Evolutionary conservation across 805 yeast species (phyloP).

Genomic region (Wickerhamomyces queroliae): DNA sequence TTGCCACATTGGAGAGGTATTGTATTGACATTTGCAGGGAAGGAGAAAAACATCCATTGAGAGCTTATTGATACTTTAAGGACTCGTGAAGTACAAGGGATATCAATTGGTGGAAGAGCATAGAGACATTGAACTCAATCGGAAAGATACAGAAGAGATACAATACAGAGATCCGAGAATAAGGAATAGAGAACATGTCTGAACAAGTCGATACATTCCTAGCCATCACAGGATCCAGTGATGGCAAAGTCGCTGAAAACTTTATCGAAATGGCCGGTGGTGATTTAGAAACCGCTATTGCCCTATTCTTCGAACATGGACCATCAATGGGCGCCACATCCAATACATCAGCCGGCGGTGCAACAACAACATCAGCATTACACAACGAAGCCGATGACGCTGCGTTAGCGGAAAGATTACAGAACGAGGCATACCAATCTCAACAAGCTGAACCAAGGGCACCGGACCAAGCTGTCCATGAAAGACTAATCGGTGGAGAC

Average conservation of each 20-base stretch:
- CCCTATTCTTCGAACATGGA: slow-evolving; percentile 72
- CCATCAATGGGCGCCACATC: slow-evolving; percentile 18
- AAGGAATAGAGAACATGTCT: slow-evolving; percentile 22
- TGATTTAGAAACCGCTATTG: slow-evolving; percentile 78
- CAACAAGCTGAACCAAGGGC: slow-evolving; percentile 51
- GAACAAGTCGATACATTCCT: slow-evolving; percentile 66
- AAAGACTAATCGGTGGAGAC: slow-evolving; percentile 58
- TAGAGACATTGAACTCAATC: too few relatives aligned
- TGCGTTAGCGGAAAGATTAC: slow-evolving; percentile 55
- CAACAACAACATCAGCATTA: slow-evolving; percentile 1
- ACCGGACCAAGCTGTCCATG: slow-evolving; percentile 73
- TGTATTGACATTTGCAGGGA: too few relatives aligned
- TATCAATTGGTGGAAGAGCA: background rate
- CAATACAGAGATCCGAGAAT: background rate
- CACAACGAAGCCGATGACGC: slow-evolving; percentile 34
- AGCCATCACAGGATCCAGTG: slow-evolving; percentile 76
- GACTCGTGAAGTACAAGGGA: background rate
- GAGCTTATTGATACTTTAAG: too few relatives aligned
- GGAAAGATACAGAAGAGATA: background rate
- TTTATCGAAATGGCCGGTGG: slow-evolving; percentile 76
- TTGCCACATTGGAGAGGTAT: too few relatives aligned
- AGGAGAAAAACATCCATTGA: too few relatives aligned
- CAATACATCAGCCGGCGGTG: background rate
- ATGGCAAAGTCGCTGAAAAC: slow-evolving; percentile 61
- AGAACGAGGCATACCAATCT: slow-evolving; percentile 53